A percentile compares a stretch with the other conserved stretches of the same genome.
These are phyloP conservation scores for Microdochium paspali DNA, from an alignment of 2,329 filamentous ascomycete species.

Conservation along the genomic window DNA sequence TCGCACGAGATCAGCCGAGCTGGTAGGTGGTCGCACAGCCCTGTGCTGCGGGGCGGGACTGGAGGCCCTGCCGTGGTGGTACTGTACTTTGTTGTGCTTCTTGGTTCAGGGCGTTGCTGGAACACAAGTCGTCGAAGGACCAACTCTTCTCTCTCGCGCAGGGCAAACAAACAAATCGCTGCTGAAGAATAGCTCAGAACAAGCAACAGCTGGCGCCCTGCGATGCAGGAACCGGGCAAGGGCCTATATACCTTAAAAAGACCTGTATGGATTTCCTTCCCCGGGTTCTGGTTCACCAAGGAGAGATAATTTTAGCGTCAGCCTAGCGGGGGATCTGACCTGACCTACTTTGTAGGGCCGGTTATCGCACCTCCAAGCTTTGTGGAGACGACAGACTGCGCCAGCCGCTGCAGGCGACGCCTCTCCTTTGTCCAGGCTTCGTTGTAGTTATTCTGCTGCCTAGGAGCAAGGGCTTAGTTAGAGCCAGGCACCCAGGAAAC, in stretches of 20 bases:
- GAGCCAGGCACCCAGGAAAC: too few species aligned
- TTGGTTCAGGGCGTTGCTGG: too few species aligned
- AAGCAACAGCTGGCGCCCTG: too few species aligned
- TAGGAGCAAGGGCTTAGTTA: neutral
- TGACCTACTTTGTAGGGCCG: too few species aligned
- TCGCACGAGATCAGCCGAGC: neutral
- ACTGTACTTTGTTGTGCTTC: neutral
- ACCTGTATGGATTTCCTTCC: too few species aligned
- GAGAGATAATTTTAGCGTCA: neutral
- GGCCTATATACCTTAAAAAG: too few species aligned
- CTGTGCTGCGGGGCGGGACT: neutral
- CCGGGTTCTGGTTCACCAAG: too few species aligned
- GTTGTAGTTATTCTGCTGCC: neutral
- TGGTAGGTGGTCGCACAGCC: neutral
- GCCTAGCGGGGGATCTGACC: neutral
- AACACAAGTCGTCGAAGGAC: too few species aligned
- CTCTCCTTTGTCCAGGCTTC: neutral
- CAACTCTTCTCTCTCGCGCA: too few species aligned
- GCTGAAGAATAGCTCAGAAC: too few species aligned
- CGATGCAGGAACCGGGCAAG: too few species aligned
- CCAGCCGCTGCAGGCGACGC: neutral
- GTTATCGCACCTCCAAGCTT: neutral
- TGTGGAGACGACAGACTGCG: neutral
- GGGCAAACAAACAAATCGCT: too few species aligned
- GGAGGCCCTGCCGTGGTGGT: neutral